Evolutionary conservation across 805 yeast species (phyloP), one percentile per base, ranked within the genome.

Genomic region (Kregervanrija delftensis): DNA sequence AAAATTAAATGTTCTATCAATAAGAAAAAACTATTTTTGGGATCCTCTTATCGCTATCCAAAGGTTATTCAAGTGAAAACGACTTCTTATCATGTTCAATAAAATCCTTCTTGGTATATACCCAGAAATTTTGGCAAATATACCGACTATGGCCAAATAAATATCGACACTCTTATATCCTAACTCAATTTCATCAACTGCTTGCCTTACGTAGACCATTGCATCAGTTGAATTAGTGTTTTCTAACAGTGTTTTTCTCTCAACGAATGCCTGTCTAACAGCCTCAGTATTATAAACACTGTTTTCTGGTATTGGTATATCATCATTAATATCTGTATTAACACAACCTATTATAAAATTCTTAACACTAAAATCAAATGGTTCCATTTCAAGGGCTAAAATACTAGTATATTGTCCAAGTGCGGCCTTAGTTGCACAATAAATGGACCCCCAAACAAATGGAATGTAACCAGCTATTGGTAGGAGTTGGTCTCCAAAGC

Each of bases 291-390:
- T 67, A 56, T 69, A 83, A 39, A 77, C 55, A 0, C 90, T 82
- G 17, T 57, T 61, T n/a, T 60, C 61, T 3, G 86, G 83, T 33
- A 83, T 59, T 1, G 77, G 72, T 52, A 87, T 69, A 2, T 67
- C 75, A 53, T 85, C 91, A 0, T 80, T 85, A 53, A 86, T 83
- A 45, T 79, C 71, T 0, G 93, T 83, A 17, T 66, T 65, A 30
- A 86, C 93, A 33, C 86, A 91, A 30, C 95, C 95, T 9, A 93
- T 85, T 35, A 83, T 63, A 11, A 81, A 70, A 54, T 82, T 81
- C 48, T 83, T 68, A 0, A 86, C 91, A 41, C 77, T 69, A 5
- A 86, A 91, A 12, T 74, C 84, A 54, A 83, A 81, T 4, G 87
- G 84, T 57, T 76, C 76, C 73, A 86, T 59, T 61, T 86, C 95